phyloP scores from a whole-genome alignment of 306 rosid genomes.

The Lathyrus oleraceus region DNA sequence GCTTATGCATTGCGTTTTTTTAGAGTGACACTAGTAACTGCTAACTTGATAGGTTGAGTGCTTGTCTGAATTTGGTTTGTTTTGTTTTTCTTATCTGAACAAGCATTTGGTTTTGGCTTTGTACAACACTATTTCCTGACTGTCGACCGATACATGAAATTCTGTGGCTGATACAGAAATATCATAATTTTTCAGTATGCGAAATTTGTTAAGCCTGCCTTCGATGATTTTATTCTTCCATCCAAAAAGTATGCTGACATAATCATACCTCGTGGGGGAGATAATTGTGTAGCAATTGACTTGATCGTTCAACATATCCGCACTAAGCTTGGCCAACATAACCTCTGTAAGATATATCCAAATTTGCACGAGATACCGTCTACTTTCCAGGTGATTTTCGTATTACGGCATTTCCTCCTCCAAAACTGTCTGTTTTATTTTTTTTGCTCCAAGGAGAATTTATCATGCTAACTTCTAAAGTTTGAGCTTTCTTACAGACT shows the following conservation, averaged over 20 bases:
- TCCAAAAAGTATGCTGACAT: constrained; percentile 95
- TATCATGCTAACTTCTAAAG: constrained; percentile 17
- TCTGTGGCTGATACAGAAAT: constrained; percentile 35
- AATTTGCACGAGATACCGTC: constrained; percentile 76
- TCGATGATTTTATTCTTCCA: constrained; percentile 92
- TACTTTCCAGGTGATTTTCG: constrained; percentile 82
- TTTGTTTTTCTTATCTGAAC: background rate
- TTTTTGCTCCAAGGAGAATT: constrained; percentile 20
- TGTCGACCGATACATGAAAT: constrained; percentile 23
- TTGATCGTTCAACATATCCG: constrained; percentile 93
- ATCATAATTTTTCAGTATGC: constrained; percentile 66
- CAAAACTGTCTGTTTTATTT: background rate
- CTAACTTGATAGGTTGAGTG: background rate
- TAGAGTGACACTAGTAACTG: background rate
- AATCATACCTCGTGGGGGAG: constrained; percentile 90
- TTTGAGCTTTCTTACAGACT: constrained; percentile 55
- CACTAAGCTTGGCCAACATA: constrained; percentile 89
- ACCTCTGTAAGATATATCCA: constrained; percentile 89
- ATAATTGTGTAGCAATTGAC: constrained; percentile 87
- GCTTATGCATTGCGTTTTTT: background rate
- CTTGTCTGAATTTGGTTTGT: too few species aligned
- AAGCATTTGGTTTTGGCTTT: constrained; percentile 15
- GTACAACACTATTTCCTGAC: constrained; percentile 5
- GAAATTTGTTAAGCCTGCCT: constrained; percentile 92
- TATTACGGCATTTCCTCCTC: constrained; percentile 25